Evolutionary conservation across 2,329 filamentous ascomycete genomes (phyloP), one percentile per base, ranked within the genome.

Genomic region (Colletotrichum melonis): DNA sequence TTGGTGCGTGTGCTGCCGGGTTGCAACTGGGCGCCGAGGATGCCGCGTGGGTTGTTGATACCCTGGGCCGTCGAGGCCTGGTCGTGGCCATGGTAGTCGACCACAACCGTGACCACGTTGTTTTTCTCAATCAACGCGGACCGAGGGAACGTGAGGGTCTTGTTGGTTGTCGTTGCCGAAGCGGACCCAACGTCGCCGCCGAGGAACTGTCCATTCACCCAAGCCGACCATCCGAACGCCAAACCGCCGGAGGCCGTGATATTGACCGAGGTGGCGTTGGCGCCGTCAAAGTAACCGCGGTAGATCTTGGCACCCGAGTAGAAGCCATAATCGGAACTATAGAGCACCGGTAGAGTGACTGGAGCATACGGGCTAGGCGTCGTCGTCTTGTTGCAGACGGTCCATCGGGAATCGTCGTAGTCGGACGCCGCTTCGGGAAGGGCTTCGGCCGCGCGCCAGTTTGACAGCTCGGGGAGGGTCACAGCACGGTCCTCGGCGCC

Each of bases 251-350:
- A 88, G 0, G 92, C 92, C 56, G 84, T 84, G 28, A 93, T 79
- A 73, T 82, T 87, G 62, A 95, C 82, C 0, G 84, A 84, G 75
- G 94, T 92, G 2, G 86, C 82, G 19, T 92, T 92, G 1, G 84
- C 87, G 6, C 92, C 90, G 1, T 84, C 87, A 79, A 96, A 95
- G 75, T 90, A 87, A 0, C 93, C 93, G 4, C 93, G 89, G 84
- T 90, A 95, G 62, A 95, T 76, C 0, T 95, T 85, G 1, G 89
- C 89, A 6, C 93, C 93, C 0, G 90, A 87, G 79, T 94, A 87
- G 81, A 91, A 95, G 28, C 93, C 93, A 78, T 95, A 95, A 80
- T 95, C 93, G n/a, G 89, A 89, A 0, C 87, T 87, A 77, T 93
- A 94, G 0, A 95, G 87, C 0, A 89, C 90, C 0, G 92, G 91